Evolutionary conservation across 305 asterid species (phyloP).

Genomic region (Fraxinus xanthoxyloides): DNA sequence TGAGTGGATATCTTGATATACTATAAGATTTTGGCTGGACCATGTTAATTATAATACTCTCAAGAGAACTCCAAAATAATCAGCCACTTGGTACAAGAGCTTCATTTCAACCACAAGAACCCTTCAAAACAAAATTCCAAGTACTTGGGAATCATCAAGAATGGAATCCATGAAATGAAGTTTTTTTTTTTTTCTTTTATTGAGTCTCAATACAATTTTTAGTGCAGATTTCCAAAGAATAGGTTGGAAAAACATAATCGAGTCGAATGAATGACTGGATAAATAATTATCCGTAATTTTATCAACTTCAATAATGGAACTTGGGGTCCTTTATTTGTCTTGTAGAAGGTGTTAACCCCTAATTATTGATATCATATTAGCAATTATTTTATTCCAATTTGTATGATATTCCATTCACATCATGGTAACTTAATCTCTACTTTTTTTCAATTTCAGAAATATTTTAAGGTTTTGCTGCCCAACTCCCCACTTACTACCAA

Average conservation of each 20-base stretch:
- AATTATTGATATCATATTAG: too few species aligned
- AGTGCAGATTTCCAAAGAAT: background rate
- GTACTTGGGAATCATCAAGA: background rate
- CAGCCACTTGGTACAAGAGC: constrained; percentile 46
- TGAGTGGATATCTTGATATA: constrained; percentile 60
- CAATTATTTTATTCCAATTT: too few species aligned
- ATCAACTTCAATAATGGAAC: background rate
- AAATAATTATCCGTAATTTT: too few species aligned
- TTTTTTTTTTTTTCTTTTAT: too few species aligned
- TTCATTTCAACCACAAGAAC: constrained; percentile 25
- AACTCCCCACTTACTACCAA: too few species aligned
- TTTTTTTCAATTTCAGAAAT: too few species aligned
- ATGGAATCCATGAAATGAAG: background rate
- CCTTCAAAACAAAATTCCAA: background rate
- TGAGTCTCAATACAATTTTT: background rate
- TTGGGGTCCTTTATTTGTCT: too few species aligned
- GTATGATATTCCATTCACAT: too few species aligned
- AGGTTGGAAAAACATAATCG: background rate
- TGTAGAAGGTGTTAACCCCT: too few species aligned
- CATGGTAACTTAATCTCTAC: too few species aligned
- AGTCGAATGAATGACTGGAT: background rate
- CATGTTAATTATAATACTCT: constrained; percentile 42
- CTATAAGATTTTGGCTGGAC: constrained; percentile 49
- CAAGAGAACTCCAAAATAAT: constrained; percentile 38
- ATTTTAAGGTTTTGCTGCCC: too few species aligned